Conservation (phyloP, 2,329 filamentous ascomycete genomes). For the Sclerotinia minor region DNA sequence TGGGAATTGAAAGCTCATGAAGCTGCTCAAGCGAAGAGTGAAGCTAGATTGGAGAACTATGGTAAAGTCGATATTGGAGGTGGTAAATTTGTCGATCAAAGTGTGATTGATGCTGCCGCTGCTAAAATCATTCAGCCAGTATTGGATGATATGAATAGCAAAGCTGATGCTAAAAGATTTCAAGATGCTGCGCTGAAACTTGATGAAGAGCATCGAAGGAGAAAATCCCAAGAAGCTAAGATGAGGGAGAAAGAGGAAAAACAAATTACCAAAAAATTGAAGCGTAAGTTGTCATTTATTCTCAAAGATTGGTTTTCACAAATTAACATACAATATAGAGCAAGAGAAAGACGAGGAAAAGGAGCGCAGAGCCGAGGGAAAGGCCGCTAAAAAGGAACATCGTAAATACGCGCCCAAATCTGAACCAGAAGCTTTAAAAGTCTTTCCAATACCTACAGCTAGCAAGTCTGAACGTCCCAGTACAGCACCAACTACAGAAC, state of each 20-base stretch:
- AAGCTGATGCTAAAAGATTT: slow-evolving; percentile 70
- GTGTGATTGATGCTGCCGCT: slow-evolving; percentile 78
- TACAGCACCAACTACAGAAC: slow-evolving; percentile 15
- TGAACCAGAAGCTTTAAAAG: not conserved
- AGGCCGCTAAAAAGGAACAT: slow-evolving; percentile 53
- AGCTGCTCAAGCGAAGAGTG: slow-evolving; percentile 65
- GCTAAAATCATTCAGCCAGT: slow-evolving; percentile 76
- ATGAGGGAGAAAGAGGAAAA: slow-evolving; percentile 56
- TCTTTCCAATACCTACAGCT: not conserved
- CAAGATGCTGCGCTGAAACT: slow-evolving; percentile 61
- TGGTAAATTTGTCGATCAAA: slow-evolving; percentile 75
- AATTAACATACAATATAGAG: slow-evolving; percentile 25
- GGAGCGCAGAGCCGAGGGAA: slow-evolving; percentile 54
- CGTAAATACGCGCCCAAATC: slow-evolving; percentile 45
- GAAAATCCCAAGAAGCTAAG: slow-evolving; percentile 58
- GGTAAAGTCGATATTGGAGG: slow-evolving; percentile 72
- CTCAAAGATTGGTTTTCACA: not conserved
- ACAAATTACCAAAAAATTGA: slow-evolving; percentile 55
- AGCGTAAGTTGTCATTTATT: slow-evolving; percentile 52
- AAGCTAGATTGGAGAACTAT: slow-evolving; percentile 57
- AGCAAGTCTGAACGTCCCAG: slow-evolving; percentile 21
- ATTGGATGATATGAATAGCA: slow-evolving; percentile 79
- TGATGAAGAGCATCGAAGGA: slow-evolving; percentile 65
- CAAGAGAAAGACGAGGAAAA: slow-evolving; percentile 50
- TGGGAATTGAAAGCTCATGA: slow-evolving; percentile 78